Base-by-base conservation (phyloP, 192 early-diverging fungal genomes). In the Coemansia sp. region DNA sequence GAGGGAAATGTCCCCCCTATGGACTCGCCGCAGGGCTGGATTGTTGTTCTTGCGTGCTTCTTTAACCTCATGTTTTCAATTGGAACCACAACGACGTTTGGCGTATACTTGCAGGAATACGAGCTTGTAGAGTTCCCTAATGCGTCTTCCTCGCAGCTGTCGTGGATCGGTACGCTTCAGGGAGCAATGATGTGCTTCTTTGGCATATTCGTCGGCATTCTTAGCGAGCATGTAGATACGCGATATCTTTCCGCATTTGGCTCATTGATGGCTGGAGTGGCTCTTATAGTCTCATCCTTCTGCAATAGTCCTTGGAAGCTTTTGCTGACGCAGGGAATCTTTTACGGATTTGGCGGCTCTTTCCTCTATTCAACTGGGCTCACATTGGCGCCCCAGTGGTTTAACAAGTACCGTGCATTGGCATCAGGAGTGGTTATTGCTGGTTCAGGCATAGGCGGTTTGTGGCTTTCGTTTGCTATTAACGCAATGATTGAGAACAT, bases 371-470 rank as follows among this genome's bases (percentile, higher is more conserved):
- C 89, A 22, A 88, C 89, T 0, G 80, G 85, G 8, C 83, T 93
- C 16, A 84, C 83, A 39, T 75, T 90, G 9, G 83, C 87, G 9
- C 70, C 84, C 4, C 90, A 93, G 63, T 95, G 89, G 89, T 91
- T 91, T 67, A 68, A 67, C 26, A 86, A 86, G 57, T 74, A 85
- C 37, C 80, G 90, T 9, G 87, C 88, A 0, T 42, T 92, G 13
- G 93, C 93, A 0, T 83, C 88, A 11, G 93, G 93, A 6, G 57
- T 92, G 36, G 90, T 89, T 16, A 80, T 91, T 40, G 78, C 90
- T 15, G 93, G 92, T 1, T 77, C 85, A 5, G 88, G 88, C 8
- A 62, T 93, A 9, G 93, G 93, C 46, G 91, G 92, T 8, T 71
- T 94, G 18, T 84, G 77, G 52, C 58, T 92, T 41, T 76, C 88